Conservation (phyloP, 495 filamentous ascomycete species). For the Tuber microsphaerosporum region DNA sequence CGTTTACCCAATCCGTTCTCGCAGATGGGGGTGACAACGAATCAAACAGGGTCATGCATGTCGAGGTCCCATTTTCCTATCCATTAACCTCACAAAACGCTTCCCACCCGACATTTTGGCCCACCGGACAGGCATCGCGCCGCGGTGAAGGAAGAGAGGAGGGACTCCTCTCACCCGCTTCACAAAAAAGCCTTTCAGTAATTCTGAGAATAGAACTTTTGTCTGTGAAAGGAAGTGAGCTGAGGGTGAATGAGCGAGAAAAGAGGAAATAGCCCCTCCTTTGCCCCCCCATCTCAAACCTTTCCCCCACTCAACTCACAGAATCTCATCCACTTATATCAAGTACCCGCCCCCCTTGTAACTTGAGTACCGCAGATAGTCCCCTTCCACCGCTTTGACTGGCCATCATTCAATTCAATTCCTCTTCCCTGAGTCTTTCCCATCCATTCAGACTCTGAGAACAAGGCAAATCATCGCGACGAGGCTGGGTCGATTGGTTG, state of each 20-base stretch:
- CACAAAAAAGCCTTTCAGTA: neutral
- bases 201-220: neutral
- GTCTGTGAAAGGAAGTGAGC: neutral
- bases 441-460: neutral
- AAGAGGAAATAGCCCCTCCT: neutral
- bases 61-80: neutral
- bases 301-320: neutral
- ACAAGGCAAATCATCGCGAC: neutral
- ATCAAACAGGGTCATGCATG: conserved; percentile 5
- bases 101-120: neutral
- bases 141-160: neutral
- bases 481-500: neutral
- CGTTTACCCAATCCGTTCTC: conserved; percentile 1
- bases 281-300: neutral
- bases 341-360: neutral
- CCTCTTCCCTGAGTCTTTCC: neutral
- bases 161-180: neutral
- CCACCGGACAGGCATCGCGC: neutral
- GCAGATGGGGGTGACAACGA: conserved; percentile 3
- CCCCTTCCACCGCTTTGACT: neutral
- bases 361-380: neutral
- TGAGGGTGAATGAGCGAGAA: neutral
- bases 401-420: neutral
- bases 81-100: neutral
- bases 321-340: neutral